Evolutionary conservation across 2,329 filamentous ascomycete species (phyloP).

Genomic region (Fusarium burgessii): DNA sequence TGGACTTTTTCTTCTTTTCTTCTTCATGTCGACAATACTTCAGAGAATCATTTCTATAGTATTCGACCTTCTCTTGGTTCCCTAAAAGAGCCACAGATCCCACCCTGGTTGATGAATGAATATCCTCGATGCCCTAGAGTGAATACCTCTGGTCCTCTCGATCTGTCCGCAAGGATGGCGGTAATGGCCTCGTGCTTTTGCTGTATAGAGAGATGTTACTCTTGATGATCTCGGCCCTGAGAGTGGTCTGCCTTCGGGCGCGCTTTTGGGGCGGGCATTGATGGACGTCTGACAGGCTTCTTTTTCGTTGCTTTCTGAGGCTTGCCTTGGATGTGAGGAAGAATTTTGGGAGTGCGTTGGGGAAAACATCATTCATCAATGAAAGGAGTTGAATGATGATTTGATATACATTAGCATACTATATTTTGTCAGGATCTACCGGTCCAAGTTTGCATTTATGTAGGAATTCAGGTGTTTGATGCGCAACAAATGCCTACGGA

Average conservation of each 20-base stretch:
- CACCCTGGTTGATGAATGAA: slow-evolving; percentile 65
- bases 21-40: slow-evolving; percentile 74
- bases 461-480: too few relatives aligned
- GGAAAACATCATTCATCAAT: too few relatives aligned
- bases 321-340: slow-evolving; percentile 65
- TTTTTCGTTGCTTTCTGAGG: slow-evolving; percentile 65
- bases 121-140: slow-evolving; percentile 76
- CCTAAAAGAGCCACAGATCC: slow-evolving; percentile 92
- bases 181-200: slow-evolving; percentile 47
- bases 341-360: slow-evolving; percentile 44
- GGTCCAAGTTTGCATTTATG: too few relatives aligned
- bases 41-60: slow-evolving; percentile 98
- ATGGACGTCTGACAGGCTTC: slow-evolving; percentile 88
- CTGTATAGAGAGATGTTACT: slow-evolving; percentile 82
- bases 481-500: too few relatives aligned
- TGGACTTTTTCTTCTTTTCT: slow-evolving; percentile 61
- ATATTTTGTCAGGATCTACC: too few relatives aligned
- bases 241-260: slow-evolving; percentile 80
- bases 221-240: slow-evolving; percentile 91
- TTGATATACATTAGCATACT: too few relatives aligned
- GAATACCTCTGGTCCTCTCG: slow-evolving; percentile 47
- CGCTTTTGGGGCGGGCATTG: slow-evolving; percentile 81
- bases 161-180: slow-evolving; percentile 66
- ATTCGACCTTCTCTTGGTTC: slow-evolving; percentile 92
- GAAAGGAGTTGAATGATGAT: too few relatives aligned